These are phyloP conservation scores for Corynespora cassiicola DNA, from an alignment of 2,329 filamentous ascomycete species.

Conservation along the genomic window DNA sequence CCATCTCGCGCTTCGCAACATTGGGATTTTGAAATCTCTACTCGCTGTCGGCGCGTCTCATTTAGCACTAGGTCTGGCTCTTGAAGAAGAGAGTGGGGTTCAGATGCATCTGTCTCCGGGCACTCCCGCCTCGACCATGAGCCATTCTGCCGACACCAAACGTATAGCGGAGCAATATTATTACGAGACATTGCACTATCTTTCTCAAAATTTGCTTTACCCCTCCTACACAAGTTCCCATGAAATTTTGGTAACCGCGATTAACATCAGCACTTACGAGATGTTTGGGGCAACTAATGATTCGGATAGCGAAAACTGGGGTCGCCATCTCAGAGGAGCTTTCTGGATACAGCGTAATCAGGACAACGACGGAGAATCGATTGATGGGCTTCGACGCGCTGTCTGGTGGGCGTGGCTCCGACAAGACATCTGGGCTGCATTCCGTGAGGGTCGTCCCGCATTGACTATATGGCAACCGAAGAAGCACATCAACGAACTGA, in stretches of 20 bases:
- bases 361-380: slow-evolving; percentile 64
- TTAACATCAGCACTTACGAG: slow-evolving; percentile 69
- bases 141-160: too few species aligned
- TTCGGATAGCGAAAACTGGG: slow-evolving; percentile 58
- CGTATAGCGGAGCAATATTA: too few species aligned
- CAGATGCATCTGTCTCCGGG: too few species aligned
- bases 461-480: slow-evolving; percentile 66
- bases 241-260: slow-evolving; percentile 65
- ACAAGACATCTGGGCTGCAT: slow-evolving; percentile 71
- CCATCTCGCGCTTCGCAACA: slow-evolving; percentile 51
- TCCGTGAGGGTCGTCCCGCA: slow-evolving; percentile 62
- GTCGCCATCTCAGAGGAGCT: slow-evolving; percentile 68
- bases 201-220: slow-evolving; percentile 66
- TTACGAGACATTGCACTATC: slow-evolving; percentile 67
- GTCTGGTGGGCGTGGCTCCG: slow-evolving; percentile 72
- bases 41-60: slow-evolving; percentile 59
- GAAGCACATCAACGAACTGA: slow-evolving; percentile 55
- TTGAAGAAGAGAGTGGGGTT: too few species aligned
- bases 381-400: slow-evolving; percentile 61
- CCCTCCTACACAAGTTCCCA: slow-evolving; percentile 63
- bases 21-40: slow-evolving; percentile 61
- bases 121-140: too few species aligned
- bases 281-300: slow-evolving; percentile 66
- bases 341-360: slow-evolving; percentile 72
- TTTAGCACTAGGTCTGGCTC: too few species aligned